Evolutionary conservation across 371 early-diverging fungal species (phyloP).

Genomic region (Aphelidium insulamus): DNA sequence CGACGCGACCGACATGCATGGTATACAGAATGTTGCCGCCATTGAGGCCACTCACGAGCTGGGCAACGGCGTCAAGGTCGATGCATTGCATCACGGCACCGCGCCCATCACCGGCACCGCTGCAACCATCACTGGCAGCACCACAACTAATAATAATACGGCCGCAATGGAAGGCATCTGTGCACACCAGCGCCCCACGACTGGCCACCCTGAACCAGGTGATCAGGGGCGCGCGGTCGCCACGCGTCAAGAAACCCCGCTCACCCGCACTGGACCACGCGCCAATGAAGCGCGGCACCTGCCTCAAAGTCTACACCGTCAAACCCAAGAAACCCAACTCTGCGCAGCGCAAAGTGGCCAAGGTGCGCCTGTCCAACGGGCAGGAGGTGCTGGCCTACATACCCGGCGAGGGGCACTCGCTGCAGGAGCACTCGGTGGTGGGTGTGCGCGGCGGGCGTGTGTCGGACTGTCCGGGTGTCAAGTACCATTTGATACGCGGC

Average conservation of each 20-base stretch:
- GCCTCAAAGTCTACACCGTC: constrained; percentile 79
- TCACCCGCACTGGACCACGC: constrained; percentile 72
- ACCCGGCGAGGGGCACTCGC: constrained; percentile 92
- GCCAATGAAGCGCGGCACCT: constrained; percentile 81
- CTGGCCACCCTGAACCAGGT: constrained; percentile 93
- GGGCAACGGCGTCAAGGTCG: too few species aligned
- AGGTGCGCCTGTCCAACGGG: constrained; percentile 67
- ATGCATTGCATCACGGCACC: too few species aligned
- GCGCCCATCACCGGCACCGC: too few species aligned
- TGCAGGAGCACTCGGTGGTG: constrained; percentile 93
- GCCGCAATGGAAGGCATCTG: too few species aligned
- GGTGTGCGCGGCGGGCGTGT: constrained; percentile 82
- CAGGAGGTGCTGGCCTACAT: constrained; percentile 79
- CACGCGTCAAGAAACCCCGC: constrained; percentile 32
- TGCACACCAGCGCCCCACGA: too few species aligned
- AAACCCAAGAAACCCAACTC: constrained; percentile 87
- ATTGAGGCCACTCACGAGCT: too few species aligned
- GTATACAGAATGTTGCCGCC: too few species aligned
- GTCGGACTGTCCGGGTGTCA: constrained; percentile 91
- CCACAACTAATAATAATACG: too few species aligned
- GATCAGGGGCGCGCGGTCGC: constrained; percentile 63
- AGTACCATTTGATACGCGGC: constrained; percentile 81
- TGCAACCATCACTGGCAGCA: too few species aligned
- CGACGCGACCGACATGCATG: too few species aligned
- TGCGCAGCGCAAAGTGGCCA: constrained; percentile 64